Evolutionary conservation across 2,329 filamentous ascomycete species (phyloP), one percentile per base, ranked within the genome.

Genomic region (Raffaelea ambrosiae): DNA sequence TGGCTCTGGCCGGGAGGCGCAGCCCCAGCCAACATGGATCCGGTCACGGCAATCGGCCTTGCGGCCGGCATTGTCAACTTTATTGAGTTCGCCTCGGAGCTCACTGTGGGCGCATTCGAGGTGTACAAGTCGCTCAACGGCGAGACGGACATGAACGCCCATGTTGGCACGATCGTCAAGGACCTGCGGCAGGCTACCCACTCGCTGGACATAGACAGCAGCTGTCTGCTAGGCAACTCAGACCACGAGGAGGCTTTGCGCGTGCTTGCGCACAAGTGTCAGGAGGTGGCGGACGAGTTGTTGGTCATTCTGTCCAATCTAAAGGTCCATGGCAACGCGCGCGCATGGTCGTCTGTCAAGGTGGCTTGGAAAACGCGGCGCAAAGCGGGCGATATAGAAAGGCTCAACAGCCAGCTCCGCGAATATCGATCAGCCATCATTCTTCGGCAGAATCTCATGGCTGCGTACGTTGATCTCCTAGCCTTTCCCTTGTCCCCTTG

Each of bases 81-180:
- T 38, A 62, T 74, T 44, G 66, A 71, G 42, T 63, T 65, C 43
- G 67, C 65, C 35, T 65, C 63, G 14, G 70, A 73, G 44, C 66
- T 65, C 44, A 60, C 71, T 14, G 61, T 63, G 1, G 65, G 68
- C 46, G 66, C 68, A 10, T 61, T 72, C 11, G 67, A 72, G 39
- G 68, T 74, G 22, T 62, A 66, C 14, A 67, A 73, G 55, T 68
- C 68, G 4, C 70, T 71, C 48, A 65, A 70, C n/a, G 59, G 70
- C 19, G 2, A 21, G 35, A 41, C 38, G 13, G 16, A 5, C 8
- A 20, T 16, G 4, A 33, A 46, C 19, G 26, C 23, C 7, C 44
- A 46, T 10, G 20, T 41, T 9, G 14, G 23, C 16, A 46, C 26
- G 7, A 13, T 42, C 14, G 21, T 16, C 7, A 16, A 29, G 5